Evolutionary conservation across 2,329 filamentous ascomycete species (phyloP), one percentile per base, ranked within the genome.

Genomic region (Aspergillus aculeatus): DNA sequence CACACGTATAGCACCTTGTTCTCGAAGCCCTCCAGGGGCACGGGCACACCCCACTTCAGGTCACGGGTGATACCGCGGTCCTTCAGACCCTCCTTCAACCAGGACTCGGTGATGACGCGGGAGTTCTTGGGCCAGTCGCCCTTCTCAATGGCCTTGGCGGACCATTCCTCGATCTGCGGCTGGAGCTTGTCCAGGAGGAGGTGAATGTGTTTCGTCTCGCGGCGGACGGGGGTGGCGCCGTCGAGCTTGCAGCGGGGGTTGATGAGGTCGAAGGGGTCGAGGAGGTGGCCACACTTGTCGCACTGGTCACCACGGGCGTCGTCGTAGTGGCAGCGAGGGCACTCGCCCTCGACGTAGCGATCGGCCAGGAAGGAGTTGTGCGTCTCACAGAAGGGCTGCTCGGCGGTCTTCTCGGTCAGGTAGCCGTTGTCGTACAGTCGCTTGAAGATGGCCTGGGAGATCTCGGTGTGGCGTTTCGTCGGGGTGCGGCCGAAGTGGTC

Each of bases 401-500:
- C 89, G 10, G 92, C 95, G 60, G 88, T 90, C 65, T 90, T 86
- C 82, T 98, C 92, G 75, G 93, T 89, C 60, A 98, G 83, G 72
- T 87, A 96, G 29, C 90, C 92, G 69, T 96, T 96, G 64, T 95
- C 84, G 79, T 92, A 84, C n/a, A 99, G 85, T 74, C 92, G 88
- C 58, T 82, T 81, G 78, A 98, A 98, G 66, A 98, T 93, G 64
- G 91, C 86, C 78, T 98, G 95, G 10, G 93, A 91, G 69, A 99
- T 98, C 66, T 92, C 86, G 23, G 92, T 97, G 78, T 98, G 95
- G 70, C 95, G 86, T 57, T 85, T 78, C 19, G 94, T 98, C 3
- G 93, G 92, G 5, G 95, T 98, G 61, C 93, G 89, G 63, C 93
- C 95, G 73, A 98, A 99, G 77, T 93, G 89, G 78, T 98, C 94